Conservation (phyloP, 2,329 filamentous ascomycete genomes). For the Stenocarpella maydis region DNA sequence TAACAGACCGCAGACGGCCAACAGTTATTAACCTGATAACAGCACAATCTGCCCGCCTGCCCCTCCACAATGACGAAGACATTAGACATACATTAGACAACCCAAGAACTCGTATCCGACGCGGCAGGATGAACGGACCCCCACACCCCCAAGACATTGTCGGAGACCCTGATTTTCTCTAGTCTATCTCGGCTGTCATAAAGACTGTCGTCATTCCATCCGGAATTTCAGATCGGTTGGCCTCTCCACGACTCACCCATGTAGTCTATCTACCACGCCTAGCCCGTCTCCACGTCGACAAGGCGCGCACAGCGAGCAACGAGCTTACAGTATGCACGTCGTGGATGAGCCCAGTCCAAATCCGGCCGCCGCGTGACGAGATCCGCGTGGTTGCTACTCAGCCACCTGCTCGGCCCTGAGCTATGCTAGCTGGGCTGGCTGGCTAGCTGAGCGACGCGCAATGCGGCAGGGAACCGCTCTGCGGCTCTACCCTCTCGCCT, state of each 20-base stretch:
- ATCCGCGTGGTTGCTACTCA: conserved; percentile 13
- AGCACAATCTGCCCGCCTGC: not conserved
- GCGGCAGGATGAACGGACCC: not conserved
- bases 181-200: not conserved
- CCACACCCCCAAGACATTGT: conserved; percentile 1
- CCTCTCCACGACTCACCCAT: conserved; percentile 8
- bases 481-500: conserved; percentile 17
- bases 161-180: conserved; percentile 18
- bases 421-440: not conserved
- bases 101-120: not conserved
- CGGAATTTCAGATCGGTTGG: conserved; percentile 15
- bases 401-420: conserved; percentile 13
- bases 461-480: not conserved
- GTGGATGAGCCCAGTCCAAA: not conserved
- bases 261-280: not conserved
- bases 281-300: not conserved
- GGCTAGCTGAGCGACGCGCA: too few relatives aligned
- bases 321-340: not conserved
- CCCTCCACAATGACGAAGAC: conserved; percentile 10
- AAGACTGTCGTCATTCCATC: conserved; percentile 23
- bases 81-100: too few relatives aligned
- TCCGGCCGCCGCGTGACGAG: conserved; percentile 17
- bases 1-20: not conserved
- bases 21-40: not conserved
- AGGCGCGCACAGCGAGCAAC: not conserved